These are phyloP conservation scores for Rachicladosporium sp. DNA, from an alignment of 2,329 filamentous ascomycete genomes.

Conservation along the genomic window DNA sequence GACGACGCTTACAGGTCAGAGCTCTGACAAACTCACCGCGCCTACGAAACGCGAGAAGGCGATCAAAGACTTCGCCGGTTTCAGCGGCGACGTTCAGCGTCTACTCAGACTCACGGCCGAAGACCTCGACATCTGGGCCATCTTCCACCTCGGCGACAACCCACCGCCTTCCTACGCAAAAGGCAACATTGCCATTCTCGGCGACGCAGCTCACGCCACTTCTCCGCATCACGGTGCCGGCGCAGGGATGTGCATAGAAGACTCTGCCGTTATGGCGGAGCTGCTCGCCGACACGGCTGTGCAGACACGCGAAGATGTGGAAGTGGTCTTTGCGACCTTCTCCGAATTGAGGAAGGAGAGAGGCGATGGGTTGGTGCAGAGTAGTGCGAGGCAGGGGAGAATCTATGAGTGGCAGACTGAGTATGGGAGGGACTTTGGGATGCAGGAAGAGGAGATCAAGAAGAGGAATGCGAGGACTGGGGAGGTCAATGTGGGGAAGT, in stretches of 20 bases:
- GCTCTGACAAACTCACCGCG: slow-evolving; percentile 11
- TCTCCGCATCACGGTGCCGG: slow-evolving; percentile 30
- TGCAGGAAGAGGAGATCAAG: slow-evolving; percentile 22
- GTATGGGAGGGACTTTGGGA: slow-evolving; percentile 1
- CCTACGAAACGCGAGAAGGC: slow-evolving; percentile 14
- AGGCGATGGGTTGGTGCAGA: slow-evolving; percentile 33
- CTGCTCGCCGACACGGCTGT: slow-evolving; percentile 13
- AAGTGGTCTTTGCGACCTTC: slow-evolving; percentile 29
- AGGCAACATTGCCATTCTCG: slow-evolving; percentile 23
- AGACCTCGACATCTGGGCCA: slow-evolving; percentile 25
- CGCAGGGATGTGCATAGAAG: slow-evolving; percentile 19
- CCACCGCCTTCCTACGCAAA: slow-evolving; percentile 25
- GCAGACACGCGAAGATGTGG: slow-evolving; percentile 9
- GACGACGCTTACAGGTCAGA: slow-evolving; percentile 6
- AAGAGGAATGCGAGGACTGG: slow-evolving; percentile 14
- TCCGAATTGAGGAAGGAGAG: slow-evolving; percentile 27
- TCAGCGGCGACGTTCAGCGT: slow-evolving; percentile 13
- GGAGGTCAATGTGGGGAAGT: slow-evolving; percentile 3
- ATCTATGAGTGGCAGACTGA: slow-evolving; percentile 28
- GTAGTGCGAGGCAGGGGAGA: slow-evolving; percentile 26
- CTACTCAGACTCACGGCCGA: slow-evolving; percentile 15
- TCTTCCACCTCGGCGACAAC: slow-evolving; percentile 28
- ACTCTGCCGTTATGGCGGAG: slow-evolving; percentile 16
- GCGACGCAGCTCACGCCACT: slow-evolving; percentile 32
- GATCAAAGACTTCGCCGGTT: slow-evolving; percentile 14